Percentiles rank a stretch among this genome's conserved stretches.
These are phyloP conservation scores for Prunus mongolica DNA, from an alignment of 306 rosid species.

Conservation along the genomic window DNA sequence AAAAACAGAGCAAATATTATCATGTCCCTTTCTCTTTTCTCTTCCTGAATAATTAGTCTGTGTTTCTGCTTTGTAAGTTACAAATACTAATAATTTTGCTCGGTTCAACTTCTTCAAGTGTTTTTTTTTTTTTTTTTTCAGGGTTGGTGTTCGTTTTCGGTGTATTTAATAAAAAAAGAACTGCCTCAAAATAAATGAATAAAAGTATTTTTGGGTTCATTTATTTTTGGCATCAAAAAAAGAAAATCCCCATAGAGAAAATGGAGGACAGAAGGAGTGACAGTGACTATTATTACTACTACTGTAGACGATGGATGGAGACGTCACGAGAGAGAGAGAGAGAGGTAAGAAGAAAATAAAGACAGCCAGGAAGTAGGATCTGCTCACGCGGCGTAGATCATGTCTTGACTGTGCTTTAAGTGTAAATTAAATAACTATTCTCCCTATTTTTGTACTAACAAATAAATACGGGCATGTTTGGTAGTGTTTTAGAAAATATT, in stretches of 20 bases:
- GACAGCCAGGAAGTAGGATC: slow-evolving; percentile 27
- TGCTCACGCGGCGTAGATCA: slow-evolving; percentile 38
- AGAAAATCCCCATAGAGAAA: too few species aligned
- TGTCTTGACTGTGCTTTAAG: not conserved
- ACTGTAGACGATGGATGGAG: not conserved
- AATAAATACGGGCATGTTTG: too few species aligned
- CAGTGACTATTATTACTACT: not conserved
- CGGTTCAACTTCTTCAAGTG: not conserved
- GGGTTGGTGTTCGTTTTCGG: not conserved
- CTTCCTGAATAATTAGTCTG: not conserved
- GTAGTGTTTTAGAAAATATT: too few species aligned
- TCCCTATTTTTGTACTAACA: not conserved
- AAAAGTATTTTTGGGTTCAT: not conserved
- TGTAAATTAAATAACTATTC: not conserved
- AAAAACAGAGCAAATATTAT: too few species aligned
- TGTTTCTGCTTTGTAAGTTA: not conserved
- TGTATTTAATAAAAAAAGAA: not conserved
- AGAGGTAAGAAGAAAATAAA: not conserved
- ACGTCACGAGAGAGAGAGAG: not conserved
- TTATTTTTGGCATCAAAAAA: too few species aligned
- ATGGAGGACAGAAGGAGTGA: not conserved
- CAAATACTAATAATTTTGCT: not conserved
- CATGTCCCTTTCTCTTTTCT: not conserved
- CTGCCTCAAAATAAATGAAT: not conserved
- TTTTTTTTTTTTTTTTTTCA: not conserved